A percentile compares a stretch with the other conserved stretches of the same genome.
phyloP scores from a whole-genome alignment of 345 rosid species.

The rapeseed (Brassica napus) region Da-Ae NC_063447.1:61730501-61731000 shows the following conservation, averaged over 20 bases:
- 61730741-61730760: slow-evolving; percentile 39
- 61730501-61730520: not conserved
- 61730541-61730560: slow-evolving; percentile 44
- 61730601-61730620: slow-evolving; percentile 46
- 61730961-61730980: slow-evolving; percentile 41
- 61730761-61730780: slow-evolving; percentile 29
- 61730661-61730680: slow-evolving; percentile 28
- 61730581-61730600: slow-evolving; percentile 51
- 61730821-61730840: not conserved
- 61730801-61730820: not conserved
- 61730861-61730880: not conserved
- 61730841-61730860: not conserved
- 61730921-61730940: not conserved
- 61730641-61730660: slow-evolving; percentile 42
- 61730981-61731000: slow-evolving; percentile 39
- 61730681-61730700: slow-evolving; percentile 39
- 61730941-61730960: slow-evolving; percentile 35
- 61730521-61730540: slow-evolving; percentile 35
- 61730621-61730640: slow-evolving; percentile 38
- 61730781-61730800: slow-evolving; percentile 19
- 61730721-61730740: slow-evolving; percentile 32
- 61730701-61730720: slow-evolving; percentile 32
- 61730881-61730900: not conserved
- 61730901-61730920: not conserved
- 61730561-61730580: slow-evolving; percentile 50